phyloP scores from a whole-genome alignment of 2,329 filamentous ascomycete genomes.

The Huntiella savannae region DNA sequence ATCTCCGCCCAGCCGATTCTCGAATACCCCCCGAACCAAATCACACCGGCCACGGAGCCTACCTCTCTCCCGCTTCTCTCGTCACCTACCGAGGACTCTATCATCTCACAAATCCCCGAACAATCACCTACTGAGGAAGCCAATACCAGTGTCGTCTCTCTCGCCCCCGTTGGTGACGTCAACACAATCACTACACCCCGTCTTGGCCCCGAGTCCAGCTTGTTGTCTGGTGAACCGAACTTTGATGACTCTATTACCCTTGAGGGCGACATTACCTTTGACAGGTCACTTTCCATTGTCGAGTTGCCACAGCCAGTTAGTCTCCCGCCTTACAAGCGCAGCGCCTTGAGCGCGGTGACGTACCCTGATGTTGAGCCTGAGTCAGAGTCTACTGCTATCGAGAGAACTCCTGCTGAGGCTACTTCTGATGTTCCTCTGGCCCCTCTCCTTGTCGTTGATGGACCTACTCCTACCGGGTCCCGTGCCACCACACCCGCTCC shows the following conservation, averaged over 20 bases:
- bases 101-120: background rate
- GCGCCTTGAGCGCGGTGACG: background rate
- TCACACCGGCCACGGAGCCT: background rate
- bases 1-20: background rate
- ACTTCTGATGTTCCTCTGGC: background rate
- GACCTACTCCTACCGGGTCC: slow-evolving; percentile 10
- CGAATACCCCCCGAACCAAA: background rate
- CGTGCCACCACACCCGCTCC: slow-evolving; percentile 5
- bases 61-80: background rate
- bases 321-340: background rate
- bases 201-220: slow-evolving; percentile 9
- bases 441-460: slow-evolving; percentile 8
- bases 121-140: background rate
- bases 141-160: background rate
- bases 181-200: slow-evolving; percentile 7
- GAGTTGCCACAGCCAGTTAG: slow-evolving; percentile 1
- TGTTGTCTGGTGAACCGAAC: slow-evolving; percentile 9
- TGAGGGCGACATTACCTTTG: slow-evolving; percentile 7
- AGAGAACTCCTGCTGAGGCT: background rate
- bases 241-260: slow-evolving; percentile 8
- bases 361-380: background rate
- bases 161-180: background rate
- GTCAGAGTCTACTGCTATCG: background rate
- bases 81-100: background rate
- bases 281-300: slow-evolving; percentile 11